Conservation (phyloP, 176 grass and related monocot species). For the Puya raimondii region DNA sequence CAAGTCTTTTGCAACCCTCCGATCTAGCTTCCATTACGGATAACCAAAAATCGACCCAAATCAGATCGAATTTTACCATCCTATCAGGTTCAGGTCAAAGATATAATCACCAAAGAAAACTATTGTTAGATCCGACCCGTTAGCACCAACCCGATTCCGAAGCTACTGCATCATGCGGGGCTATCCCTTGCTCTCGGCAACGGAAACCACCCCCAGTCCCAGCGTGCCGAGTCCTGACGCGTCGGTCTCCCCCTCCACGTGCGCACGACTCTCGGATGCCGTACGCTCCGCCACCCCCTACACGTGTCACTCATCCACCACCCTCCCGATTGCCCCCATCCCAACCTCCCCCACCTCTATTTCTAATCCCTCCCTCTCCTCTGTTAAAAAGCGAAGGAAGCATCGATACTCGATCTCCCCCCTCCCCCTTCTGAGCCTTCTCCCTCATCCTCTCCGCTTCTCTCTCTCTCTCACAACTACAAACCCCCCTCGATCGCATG, state of each 20-base stretch:
- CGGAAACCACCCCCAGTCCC: background rate
- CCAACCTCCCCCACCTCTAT: slow-evolving; percentile 7
- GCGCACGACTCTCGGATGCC: slow-evolving; percentile 6
- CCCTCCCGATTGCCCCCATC: background rate
- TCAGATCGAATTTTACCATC: too few species aligned
- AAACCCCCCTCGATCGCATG: slow-evolving; percentile 7
- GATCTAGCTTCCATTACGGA: too few species aligned
- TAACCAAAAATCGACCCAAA: too few species aligned
- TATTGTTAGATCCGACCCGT: too few species aligned
- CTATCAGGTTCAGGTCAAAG: too few species aligned
- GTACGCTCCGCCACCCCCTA: background rate
- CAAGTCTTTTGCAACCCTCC: too few species aligned
- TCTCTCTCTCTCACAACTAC: background rate
- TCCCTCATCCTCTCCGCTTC: background rate
- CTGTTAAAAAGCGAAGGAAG: background rate
- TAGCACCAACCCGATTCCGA: background rate
- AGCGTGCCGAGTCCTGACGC: background rate
- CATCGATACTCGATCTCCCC: background rate
- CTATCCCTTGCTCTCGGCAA: background rate
- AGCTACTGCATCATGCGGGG: background rate
- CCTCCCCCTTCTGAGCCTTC: too few species aligned
- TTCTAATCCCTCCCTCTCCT: background rate
- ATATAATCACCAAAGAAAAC: too few species aligned
- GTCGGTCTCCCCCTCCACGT: slow-evolving; percentile 27
- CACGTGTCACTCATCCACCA: slow-evolving; percentile 17